Evolutionary conservation across 2,329 filamentous ascomycete genomes (phyloP).

Genomic region (Pseudogymnoascus sp.): DNA sequence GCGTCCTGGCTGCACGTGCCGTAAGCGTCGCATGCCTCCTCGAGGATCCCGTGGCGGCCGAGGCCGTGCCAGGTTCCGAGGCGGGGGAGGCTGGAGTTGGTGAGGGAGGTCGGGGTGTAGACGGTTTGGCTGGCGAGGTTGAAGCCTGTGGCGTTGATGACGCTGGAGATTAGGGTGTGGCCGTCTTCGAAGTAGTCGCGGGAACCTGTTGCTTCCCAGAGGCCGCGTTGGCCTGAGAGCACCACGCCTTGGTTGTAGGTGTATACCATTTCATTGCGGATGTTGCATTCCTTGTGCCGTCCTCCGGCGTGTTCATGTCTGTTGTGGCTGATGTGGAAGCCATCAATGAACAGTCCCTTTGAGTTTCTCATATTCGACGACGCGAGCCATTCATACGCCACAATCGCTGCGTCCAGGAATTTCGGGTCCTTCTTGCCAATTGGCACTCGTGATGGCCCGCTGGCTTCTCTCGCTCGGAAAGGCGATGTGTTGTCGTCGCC

Average conservation of each 20-base stretch:
- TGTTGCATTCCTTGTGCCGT: slow-evolving; percentile 58
- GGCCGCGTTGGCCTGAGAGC: slow-evolving; percentile 67
- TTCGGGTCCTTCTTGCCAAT: slow-evolving; percentile 41
- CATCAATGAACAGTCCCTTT: slow-evolving; percentile 71
- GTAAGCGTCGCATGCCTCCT: slow-evolving; percentile 71
- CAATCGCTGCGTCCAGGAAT: slow-evolving; percentile 64
- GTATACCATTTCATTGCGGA: slow-evolving; percentile 81
- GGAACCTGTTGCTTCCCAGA: slow-evolving; percentile 71
- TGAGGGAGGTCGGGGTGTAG: slow-evolving; percentile 28
- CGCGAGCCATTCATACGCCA: slow-evolving; percentile 74
- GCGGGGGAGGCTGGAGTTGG: not conserved
- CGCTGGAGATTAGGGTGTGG: slow-evolving; percentile 63
- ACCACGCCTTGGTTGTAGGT: slow-evolving; percentile 95
- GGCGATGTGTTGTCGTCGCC: slow-evolving; percentile 68
- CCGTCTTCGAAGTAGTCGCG: slow-evolving; percentile 66
- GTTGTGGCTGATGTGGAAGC: slow-evolving; percentile 73
- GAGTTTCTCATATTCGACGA: slow-evolving; percentile 71
- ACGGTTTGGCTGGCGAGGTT: slow-evolving; percentile 34
- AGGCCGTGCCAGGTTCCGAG: slow-evolving; percentile 57
- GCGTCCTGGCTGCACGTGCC: slow-evolving; percentile 72
- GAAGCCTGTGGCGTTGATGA: slow-evolving; percentile 75
- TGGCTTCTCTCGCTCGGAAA: slow-evolving; percentile 36
- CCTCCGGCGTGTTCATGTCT: slow-evolving; percentile 21
- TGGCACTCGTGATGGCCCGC: slow-evolving; percentile 21
- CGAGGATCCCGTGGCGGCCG: slow-evolving; percentile 72